phyloP scores from a whole-genome alignment of 345 rosid species.

The rapeseed (Brassica napus) region DNA sequence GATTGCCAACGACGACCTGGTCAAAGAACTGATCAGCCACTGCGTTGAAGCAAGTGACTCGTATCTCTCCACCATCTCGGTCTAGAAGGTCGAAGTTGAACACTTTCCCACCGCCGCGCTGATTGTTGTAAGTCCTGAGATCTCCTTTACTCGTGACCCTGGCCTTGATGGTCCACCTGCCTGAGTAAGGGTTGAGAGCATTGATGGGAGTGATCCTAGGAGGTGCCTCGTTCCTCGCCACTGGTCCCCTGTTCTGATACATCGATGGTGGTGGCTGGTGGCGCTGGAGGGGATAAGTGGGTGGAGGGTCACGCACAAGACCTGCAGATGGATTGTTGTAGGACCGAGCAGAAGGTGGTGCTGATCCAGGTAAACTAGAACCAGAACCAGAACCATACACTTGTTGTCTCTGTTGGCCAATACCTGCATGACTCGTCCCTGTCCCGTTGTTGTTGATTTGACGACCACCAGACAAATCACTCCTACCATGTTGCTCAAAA shows the following conservation, averaged over 20 bases:
- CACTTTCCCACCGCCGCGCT: slow-evolving; percentile 87
- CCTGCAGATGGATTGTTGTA: slow-evolving; percentile 41
- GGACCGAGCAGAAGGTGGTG: slow-evolving; percentile 34
- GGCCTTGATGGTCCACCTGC: slow-evolving; percentile 91
- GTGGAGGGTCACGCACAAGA: slow-evolving; percentile 43
- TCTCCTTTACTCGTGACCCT: slow-evolving; percentile 81
- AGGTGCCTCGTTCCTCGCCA: slow-evolving; percentile 65
- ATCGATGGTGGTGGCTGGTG: slow-evolving; percentile 52
- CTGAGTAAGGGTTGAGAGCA: slow-evolving; percentile 79
- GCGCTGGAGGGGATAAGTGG: slow-evolving; percentile 41
- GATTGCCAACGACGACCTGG: slow-evolving; percentile 72
- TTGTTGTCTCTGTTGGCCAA: slow-evolving; percentile 31
- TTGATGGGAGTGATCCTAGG: slow-evolving; percentile 74
- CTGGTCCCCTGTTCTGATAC: slow-evolving; percentile 72
- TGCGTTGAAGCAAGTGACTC: slow-evolving; percentile 80
- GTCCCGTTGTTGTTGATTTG: neutral
- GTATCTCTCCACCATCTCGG: slow-evolving; percentile 85
- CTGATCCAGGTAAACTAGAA: slow-evolving; percentile 35
- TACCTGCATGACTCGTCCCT: slow-evolving; percentile 3
- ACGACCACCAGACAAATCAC: neutral
- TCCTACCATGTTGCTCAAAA: slow-evolving; percentile 34
- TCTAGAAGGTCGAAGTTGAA: slow-evolving; percentile 91
- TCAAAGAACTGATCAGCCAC: slow-evolving; percentile 81
- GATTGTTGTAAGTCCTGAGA: slow-evolving; percentile 65
- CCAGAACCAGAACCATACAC: slow-evolving; percentile 39